Evolutionary conservation across 306 rosid genomes (phyloP).

Genomic region (Arachis hypogaea): DNA sequence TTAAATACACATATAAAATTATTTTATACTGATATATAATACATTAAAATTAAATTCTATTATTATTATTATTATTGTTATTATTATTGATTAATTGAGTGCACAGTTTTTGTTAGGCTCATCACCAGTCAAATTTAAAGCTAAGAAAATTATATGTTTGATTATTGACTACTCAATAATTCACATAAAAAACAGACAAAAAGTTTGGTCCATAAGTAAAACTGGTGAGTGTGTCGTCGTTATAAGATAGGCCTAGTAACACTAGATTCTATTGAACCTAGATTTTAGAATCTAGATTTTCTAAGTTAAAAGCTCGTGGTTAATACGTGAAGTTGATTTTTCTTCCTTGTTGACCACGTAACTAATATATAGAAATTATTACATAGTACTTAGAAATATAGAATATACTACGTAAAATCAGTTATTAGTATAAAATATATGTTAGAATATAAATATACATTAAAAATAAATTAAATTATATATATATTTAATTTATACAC

Average conservation of each 20-base stretch:
- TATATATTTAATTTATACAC: too few species aligned
- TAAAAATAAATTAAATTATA: too few species aligned
- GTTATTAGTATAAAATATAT: too few species aligned
- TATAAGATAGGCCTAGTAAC: not conserved
- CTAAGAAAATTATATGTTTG: not conserved
- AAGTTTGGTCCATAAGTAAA: not conserved
- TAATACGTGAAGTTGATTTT: not conserved
- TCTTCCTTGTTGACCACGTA: not conserved
- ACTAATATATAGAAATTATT: too few species aligned
- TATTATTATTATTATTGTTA: too few species aligned
- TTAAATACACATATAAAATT: too few species aligned
- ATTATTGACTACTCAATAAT: not conserved
- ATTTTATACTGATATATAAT: too few species aligned
- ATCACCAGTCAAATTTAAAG: slow-evolving; percentile 19
- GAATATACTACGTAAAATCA: too few species aligned
- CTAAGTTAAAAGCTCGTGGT: not conserved
- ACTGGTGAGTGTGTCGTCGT: too few species aligned
- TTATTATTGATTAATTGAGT: not conserved
- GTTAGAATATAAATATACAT: too few species aligned
- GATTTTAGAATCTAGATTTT: not conserved
- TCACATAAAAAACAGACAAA: not conserved
- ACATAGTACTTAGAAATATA: too few species aligned
- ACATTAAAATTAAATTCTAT: too few species aligned
- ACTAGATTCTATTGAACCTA: not conserved
- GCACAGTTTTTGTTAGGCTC: slow-evolving; percentile 34